Evolutionary conservation across 345 rosid genomes (phyloP).

Genomic region (Camelina sativa): DNA sequence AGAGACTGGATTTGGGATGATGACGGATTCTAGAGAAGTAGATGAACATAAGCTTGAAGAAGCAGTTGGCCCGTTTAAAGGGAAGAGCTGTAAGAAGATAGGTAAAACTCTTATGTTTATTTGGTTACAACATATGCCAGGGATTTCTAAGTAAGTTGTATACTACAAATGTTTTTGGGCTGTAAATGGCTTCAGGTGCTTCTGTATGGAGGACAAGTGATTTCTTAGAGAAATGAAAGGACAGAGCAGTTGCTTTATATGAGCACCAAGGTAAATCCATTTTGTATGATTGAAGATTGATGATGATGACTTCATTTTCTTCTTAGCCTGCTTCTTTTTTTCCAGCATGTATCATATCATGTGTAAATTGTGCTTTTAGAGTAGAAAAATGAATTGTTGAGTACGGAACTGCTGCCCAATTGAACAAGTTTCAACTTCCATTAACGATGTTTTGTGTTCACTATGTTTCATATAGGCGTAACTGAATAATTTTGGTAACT

Average conservation of each 20-base stretch:
- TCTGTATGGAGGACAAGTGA: conserved; percentile 82
- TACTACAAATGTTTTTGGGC: neutral
- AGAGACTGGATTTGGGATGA: too few species aligned
- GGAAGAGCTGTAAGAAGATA: too few species aligned
- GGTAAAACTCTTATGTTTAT: too few species aligned
- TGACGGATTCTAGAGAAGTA: too few species aligned
- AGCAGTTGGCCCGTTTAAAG: too few species aligned
- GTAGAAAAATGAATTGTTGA: neutral
- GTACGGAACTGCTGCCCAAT: neutral
- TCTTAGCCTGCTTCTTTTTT: neutral
- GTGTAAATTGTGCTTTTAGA: conserved; percentile 10
- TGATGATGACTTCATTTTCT: neutral
- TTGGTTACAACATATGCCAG: too few species aligned
- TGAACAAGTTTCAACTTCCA: neutral
- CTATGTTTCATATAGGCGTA: conserved; percentile 51
- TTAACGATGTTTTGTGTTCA: conserved; percentile 8
- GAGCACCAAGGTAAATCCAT: conserved; percentile 84
- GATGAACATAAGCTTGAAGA: too few species aligned
- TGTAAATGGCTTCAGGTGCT: conserved; percentile 67
- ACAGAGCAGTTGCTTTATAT: conserved; percentile 78
- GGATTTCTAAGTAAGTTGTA: neutral
- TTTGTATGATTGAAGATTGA: too few species aligned
- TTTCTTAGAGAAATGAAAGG: conserved; percentile 88
- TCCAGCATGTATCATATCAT: neutral
- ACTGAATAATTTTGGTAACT: too few species aligned